Evolutionary conservation across 2,329 filamentous ascomycete genomes (phyloP), one percentile per base, ranked within the genome.

Genomic region (Lecanicillium sp.): DNA sequence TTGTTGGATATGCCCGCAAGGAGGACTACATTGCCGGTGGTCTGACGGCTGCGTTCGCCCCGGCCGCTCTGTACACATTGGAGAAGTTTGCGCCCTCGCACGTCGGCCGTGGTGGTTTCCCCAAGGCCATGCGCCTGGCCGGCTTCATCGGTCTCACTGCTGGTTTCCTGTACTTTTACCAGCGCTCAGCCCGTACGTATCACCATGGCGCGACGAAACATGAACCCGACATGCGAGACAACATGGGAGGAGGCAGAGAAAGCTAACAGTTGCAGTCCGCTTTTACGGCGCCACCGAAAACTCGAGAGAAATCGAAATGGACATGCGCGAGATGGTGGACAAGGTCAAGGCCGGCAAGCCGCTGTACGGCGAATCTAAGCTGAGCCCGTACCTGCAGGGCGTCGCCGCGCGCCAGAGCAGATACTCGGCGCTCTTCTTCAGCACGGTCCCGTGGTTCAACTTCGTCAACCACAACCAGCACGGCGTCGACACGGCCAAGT

Each of bases 211-310:
- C 32, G 29, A 5, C 23, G 3, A 8, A 5, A 10, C 3, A 12
- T 14, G 43, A 21, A 29, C 27, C 3, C 8, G 27, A 14, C 23
- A n/a, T 10, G 15, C 10, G 11, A 11, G 10, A 19, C 38, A 23
- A 26, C 24, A 27, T 17, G 27, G 44, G n/a, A 12, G 6, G 19
- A 33, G 21, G 5, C 10, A 20, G 44, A 14, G 1, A 23, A 44
- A 11, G 35, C 38, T 48, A 47, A 54, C 46, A 48, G 42, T 27
- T 38, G 54, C 62, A 95, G 90, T 91, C 62, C 87, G 93, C 56
- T 97, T 98, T 72, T 97, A 96, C 72, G 93, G 93, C 60, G 88
- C 90, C 69, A 84, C 80, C 40, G 93, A 98, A 70, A 98, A 98
- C 71, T 72, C 84, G 47, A 84, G 93, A 60, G 93, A 98, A 69